A percentile compares a stretch with the other conserved stretches of the same genome.
Evolutionary conservation across 331 rosid species (phyloP).

Genomic region (Saraca asoca): DNA sequence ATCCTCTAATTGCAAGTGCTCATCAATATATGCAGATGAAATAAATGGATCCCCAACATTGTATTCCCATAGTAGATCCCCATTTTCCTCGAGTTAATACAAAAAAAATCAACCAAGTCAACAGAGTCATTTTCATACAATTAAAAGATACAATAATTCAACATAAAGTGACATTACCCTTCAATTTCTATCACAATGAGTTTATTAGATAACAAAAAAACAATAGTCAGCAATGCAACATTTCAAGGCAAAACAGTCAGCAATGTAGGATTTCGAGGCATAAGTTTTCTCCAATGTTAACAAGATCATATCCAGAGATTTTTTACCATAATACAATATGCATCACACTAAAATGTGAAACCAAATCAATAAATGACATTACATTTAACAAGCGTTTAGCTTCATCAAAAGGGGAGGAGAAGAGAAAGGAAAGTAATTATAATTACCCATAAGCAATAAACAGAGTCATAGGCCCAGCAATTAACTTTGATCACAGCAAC

Average conservation of each 20-base stretch:
- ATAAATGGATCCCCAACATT: conserved; percentile 77
- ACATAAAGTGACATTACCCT: neutral
- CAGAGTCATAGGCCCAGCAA: no score
- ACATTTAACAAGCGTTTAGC: neutral
- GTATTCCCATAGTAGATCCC: conserved; percentile 68
- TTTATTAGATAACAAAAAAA: no score
- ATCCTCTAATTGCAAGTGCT: conserved; percentile 54
- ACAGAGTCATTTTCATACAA: conserved; percentile 6
- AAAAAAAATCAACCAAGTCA: conserved; percentile 8
- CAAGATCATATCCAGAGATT: neutral
- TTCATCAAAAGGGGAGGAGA: neutral
- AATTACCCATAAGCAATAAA: no score
- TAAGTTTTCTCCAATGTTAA: neutral
- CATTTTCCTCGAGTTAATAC: conserved; percentile 58
- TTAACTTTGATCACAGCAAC: no score
- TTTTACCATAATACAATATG: neutral
- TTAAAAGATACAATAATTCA: neutral
- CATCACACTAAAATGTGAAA: neutral
- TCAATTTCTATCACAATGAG: neutral
- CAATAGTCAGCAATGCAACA: neutral
- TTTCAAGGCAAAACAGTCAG: no score
- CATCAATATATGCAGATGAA: conserved; percentile 81
- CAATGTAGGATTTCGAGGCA: no score
- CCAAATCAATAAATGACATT: neutral
- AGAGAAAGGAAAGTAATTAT: neutral